Evolutionary conservation across 179 eudicot genomes (phyloP), one percentile per base, ranked within the genome.

Genomic region (Carnegiea gigantea): DNA sequence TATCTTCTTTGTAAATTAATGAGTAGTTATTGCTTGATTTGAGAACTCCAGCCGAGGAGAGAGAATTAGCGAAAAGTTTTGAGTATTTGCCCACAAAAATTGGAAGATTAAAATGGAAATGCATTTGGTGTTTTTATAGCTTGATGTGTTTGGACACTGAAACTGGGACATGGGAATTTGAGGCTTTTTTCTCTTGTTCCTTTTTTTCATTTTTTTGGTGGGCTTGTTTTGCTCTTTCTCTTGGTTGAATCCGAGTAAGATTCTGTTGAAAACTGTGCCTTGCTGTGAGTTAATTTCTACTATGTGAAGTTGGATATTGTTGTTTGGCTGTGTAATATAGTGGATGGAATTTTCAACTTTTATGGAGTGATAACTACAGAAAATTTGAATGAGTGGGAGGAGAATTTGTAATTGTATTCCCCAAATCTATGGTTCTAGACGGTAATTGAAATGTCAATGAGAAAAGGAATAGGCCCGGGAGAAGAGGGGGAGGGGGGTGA

Each of bases 371-470:
- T 12, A 15, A 15, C 26, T n/a, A 40, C 60, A 17, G 62, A 15
- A 36, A 23, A 36, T 71, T 53, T 72, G 70, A 40, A 3, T 79
- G 40, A 44, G 40, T 57, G 53, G 71, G n/a, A 80, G 54, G 71
- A 43, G 24, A 40, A 10, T 17, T 53, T 68, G 65, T 65, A 46
- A 38, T 21, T 77, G 30, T 40, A 40, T 59, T 38, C 20, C 70
- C 51, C 79, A 59, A 36, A 30, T 77, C 38, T 67, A 38, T 6
- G 9, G 72, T 7, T 26, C 14, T 18, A 1, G 14, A 6, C 28
- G 28, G 13, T 67, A 28, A 40, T 72, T 20, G 75, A 6, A 71
- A 18, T n/a, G 23, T 8, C 51, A 7, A 40, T 21, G 26, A 21
- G 23, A 70, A 33, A 18, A 14, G 40, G 44, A 40, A 40, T 6